phyloP scores from a whole-genome alignment of 805 yeast genomes.

The Lipomyces lipofer region DNA sequence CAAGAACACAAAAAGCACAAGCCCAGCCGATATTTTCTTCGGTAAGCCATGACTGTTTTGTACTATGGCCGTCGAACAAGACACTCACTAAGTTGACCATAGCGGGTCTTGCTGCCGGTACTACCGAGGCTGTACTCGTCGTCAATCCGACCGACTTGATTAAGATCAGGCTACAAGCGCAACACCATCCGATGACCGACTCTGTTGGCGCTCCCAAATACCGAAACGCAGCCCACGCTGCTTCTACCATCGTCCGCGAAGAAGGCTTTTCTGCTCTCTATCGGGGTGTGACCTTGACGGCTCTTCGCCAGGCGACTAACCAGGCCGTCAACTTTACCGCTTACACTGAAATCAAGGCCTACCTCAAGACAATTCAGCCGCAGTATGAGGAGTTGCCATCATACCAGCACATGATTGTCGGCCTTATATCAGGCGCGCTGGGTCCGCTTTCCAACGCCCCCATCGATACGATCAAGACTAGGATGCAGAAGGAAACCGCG shows the following conservation, averaged over 20 bases:
- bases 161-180: constrained; percentile 94
- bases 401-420: constrained; percentile 92
- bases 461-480: constrained; percentile 92
- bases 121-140: constrained; percentile 90
- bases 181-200: constrained; percentile 83
- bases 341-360: constrained; percentile 78
- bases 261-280: constrained; percentile 88
- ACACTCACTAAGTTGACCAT: background rate
- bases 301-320: constrained; percentile 96
- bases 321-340: constrained; percentile 98
- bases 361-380: constrained; percentile 55
- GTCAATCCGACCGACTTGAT: constrained; percentile 98
- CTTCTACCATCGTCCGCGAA: constrained; percentile 77
- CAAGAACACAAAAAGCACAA: constrained; percentile 47
- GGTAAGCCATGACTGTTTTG: background rate
- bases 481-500: constrained; percentile 88
- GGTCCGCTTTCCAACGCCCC: constrained; percentile 99
- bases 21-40: constrained; percentile 69
- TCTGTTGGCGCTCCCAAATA: constrained; percentile 81
- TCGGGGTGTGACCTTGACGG: constrained; percentile 93
- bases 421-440: constrained; percentile 90
- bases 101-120: constrained; percentile 97
- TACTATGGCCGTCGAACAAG: background rate
- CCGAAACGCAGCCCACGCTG: constrained; percentile 90
- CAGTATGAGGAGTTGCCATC: constrained; percentile 71